Percentiles rank a stretch among this genome's conserved stretches.
Conservation (phyloP, 108 stramenopile species). For the Stephanodiscus minutulus region DNA sequence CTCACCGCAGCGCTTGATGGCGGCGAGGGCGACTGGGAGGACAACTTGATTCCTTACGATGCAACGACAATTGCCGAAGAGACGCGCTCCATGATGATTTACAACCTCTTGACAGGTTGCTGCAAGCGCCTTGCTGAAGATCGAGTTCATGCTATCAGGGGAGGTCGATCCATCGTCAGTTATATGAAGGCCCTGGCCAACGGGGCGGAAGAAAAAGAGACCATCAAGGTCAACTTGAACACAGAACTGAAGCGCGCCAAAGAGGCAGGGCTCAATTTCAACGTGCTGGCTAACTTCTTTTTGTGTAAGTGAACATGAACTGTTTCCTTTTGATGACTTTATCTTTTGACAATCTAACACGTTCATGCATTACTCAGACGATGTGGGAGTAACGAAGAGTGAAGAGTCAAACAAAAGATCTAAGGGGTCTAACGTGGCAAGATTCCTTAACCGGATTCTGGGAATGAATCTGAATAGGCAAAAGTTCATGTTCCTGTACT, state of each 20-base stretch:
- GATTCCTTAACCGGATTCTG: slow-evolving; percentile 43
- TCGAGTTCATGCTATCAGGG: slow-evolving; percentile 33
- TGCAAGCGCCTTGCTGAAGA: slow-evolving; percentile 21
- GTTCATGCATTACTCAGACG: slow-evolving; percentile 3
- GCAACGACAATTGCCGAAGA: slow-evolving; percentile 1
- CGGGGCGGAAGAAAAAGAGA: slow-evolving; percentile 29
- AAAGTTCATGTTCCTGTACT: slow-evolving; percentile 36
- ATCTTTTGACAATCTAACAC: too few relatives aligned
- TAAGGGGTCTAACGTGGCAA: slow-evolving; percentile 27
- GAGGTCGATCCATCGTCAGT: slow-evolving; percentile 26
- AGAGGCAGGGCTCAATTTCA: slow-evolving; percentile 44
- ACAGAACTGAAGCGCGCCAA: slow-evolving; percentile 36
- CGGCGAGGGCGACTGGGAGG: background rate
- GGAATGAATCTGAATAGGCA: slow-evolving; percentile 44
- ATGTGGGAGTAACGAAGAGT: slow-evolving; percentile 29
- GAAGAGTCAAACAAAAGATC: background rate
- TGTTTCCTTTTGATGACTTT: too few relatives aligned
- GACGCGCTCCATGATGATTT: slow-evolving; percentile 5
- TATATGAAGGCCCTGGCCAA: slow-evolving; percentile 24
- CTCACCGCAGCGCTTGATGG: slow-evolving; percentile 6
- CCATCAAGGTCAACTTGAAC: slow-evolving; percentile 39
- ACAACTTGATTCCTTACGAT: background rate
- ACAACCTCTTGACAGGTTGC: background rate
- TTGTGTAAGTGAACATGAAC: slow-evolving; percentile 5
- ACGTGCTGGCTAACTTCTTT: slow-evolving; percentile 18